phyloP scores from a whole-genome alignment of 2,329 filamentous ascomycete genomes.

The Beauveria sp. region DNA sequence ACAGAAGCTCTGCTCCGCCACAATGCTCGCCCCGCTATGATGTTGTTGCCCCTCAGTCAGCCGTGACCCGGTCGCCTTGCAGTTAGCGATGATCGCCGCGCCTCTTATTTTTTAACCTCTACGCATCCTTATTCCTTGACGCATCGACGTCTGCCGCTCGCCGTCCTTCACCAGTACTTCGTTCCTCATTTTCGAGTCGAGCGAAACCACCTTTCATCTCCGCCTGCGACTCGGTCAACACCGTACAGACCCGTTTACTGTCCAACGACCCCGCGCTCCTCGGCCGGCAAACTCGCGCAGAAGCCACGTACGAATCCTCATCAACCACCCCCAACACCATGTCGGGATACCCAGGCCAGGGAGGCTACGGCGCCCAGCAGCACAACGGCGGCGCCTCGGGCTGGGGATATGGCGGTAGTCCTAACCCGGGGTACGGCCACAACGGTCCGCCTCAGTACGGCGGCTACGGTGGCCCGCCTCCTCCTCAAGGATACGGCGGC shows the following conservation, averaged over 20 bases:
- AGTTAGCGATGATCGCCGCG: not conserved
- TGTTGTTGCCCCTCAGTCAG: slow-evolving; percentile 8
- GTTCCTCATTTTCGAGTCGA: not conserved
- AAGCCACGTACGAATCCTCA: not conserved
- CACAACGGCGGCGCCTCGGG: slow-evolving; percentile 22
- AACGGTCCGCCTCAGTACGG: slow-evolving; percentile 20
- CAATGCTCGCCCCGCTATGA: slow-evolving; percentile 4
- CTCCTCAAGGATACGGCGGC: slow-evolving; percentile 15
- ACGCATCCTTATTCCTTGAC: not conserved
- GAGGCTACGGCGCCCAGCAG: slow-evolving; percentile 27
- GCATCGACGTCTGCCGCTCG: not conserved
- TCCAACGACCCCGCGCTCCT: not conserved
- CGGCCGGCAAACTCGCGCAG: not conserved
- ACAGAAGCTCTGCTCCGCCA: slow-evolving; percentile 1
- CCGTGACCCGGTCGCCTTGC: not conserved
- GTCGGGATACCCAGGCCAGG: slow-evolving; percentile 35
- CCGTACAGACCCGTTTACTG: not conserved
- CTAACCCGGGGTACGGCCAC: slow-evolving; percentile 15
- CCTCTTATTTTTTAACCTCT: not conserved
- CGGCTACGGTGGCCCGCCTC: slow-evolving; percentile 17
- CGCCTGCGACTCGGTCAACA: not conserved
- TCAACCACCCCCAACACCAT: slow-evolving; percentile 18
- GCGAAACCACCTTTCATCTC: not conserved
- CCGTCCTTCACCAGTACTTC: not conserved
- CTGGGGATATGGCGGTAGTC: slow-evolving; percentile 24